Percentiles rank a stretch among this genome's conserved stretches.
Evolutionary conservation across 768 basidiomycete species (phyloP).

Genomic region (Mrakia gelida): DNA sequence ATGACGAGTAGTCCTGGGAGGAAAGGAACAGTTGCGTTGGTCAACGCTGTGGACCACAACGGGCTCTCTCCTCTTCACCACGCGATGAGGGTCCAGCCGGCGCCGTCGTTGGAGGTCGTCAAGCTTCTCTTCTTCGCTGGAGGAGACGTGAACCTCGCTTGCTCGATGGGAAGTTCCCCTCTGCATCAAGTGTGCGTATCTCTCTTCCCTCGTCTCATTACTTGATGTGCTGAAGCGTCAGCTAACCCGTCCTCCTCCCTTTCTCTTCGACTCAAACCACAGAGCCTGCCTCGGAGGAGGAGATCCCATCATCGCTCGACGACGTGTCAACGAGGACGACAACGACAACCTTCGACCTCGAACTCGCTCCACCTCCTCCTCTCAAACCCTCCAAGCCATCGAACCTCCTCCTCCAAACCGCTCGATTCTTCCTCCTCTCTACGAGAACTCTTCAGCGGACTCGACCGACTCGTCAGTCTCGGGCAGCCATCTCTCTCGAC

Average conservation of each 20-base stretch:
- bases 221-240: background rate
- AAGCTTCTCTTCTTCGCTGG: slow-evolving; percentile 18
- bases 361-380: background rate
- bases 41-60: slow-evolving; percentile 24
- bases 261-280: background rate
- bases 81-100: slow-evolving; percentile 7
- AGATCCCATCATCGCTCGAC: slow-evolving; percentile 6
- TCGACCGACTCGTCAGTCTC: background rate
- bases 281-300: slow-evolving; percentile 23
- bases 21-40: background rate
- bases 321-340: background rate
- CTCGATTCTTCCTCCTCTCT: background rate
- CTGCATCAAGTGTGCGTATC: background rate
- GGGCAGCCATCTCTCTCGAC: background rate
- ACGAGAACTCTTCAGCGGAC: slow-evolving; percentile 2
- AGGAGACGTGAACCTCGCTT: slow-evolving; percentile 24
- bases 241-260: background rate
- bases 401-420: background rate
- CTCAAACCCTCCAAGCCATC: background rate
- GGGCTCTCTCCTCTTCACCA: slow-evolving; percentile 23
- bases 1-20: background rate
- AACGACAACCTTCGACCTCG: background rate
- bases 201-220: background rate
- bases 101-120: background rate
- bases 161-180: background rate